A percentile compares a stretch with the other conserved stretches of the same genome.
Evolutionary conservation across 805 yeast species (phyloP).

Genomic region (Wickerhamiella siamensis): DNA sequence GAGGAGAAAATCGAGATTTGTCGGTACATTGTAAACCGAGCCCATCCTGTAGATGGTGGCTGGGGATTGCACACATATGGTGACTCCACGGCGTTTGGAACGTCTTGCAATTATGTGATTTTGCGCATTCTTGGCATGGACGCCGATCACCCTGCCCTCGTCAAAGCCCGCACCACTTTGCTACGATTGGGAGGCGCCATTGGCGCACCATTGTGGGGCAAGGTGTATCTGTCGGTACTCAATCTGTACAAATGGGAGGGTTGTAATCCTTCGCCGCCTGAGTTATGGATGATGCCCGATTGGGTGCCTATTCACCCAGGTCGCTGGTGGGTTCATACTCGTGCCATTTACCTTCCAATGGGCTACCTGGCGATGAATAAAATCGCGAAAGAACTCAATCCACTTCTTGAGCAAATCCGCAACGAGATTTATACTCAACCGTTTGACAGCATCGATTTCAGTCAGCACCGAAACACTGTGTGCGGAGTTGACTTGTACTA

Average conservation of each 20-base stretch:
- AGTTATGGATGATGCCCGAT: conserved; percentile 79
- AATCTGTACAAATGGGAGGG: conserved; percentile 90
- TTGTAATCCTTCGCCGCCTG: conserved; percentile 97
- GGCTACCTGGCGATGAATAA: conserved; percentile 59
- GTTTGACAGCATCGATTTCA: conserved; percentile 53
- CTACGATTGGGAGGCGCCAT: conserved; percentile 75
- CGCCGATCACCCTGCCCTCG: conserved; percentile 61
- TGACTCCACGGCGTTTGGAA: conserved; percentile 91
- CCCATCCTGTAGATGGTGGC: conserved; percentile 99
- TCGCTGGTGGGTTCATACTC: conserved; percentile 97
- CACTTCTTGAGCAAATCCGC: conserved; percentile 52
- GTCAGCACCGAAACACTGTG: conserved; percentile 61
- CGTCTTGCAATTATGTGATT: conserved; percentile 71
- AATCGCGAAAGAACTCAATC: conserved; percentile 44
- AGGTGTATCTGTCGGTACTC: conserved; percentile 71
- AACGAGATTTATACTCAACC: conserved; percentile 60
- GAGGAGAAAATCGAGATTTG: conserved; percentile 55
- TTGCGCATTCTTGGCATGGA: conserved; percentile 67
- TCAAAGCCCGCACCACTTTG: conserved; percentile 58
- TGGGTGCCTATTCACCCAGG: conserved; percentile 78
- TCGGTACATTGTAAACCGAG: conserved; percentile 75
- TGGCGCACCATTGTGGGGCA: conserved; percentile 95
- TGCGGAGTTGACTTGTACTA: conserved; percentile 88
- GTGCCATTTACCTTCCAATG: conserved; percentile 78
- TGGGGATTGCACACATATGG: conserved; percentile 95